These are phyloP conservation scores for Gryganskiella cystojenkinii DNA, from an alignment of 192 early-diverging fungal genomes.

Conservation along the genomic window DNA sequence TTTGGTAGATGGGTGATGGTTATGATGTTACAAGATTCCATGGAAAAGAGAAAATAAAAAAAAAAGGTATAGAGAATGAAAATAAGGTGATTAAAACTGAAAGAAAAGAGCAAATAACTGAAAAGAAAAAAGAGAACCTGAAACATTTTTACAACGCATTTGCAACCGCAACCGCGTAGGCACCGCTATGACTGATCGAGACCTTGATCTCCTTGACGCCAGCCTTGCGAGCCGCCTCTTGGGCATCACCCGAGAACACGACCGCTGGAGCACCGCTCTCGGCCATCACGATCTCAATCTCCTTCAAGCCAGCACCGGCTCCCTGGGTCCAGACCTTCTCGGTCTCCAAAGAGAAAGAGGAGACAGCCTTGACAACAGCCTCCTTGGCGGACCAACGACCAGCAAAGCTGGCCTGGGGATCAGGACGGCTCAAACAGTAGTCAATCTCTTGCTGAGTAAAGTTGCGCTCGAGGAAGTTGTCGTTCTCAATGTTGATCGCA, in stretches of 20 bases:
- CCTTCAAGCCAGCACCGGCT: conserved; percentile 85
- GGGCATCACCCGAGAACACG: conserved; percentile 84
- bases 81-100: too few species aligned
- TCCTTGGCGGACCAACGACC: conserved; percentile 98
- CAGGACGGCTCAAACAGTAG: conserved; percentile 79
- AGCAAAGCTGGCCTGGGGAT: conserved; percentile 86
- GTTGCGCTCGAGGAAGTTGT: conserved; percentile 91
- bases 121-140: conserved; percentile 33
- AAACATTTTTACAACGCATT: conserved; percentile 61
- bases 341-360: conserved; percentile 58
- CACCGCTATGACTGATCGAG: conserved; percentile 92
- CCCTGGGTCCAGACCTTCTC: conserved; percentile 81
- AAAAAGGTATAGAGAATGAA: conserved; percentile 20
- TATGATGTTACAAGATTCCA: conserved; percentile 16
- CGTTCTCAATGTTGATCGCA: conserved; percentile 85
- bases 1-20: neutral
- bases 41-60: conserved; percentile 2
- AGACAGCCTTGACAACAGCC: conserved; percentile 94
- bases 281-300: conserved; percentile 86
- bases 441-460: conserved; percentile 83
- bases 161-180: conserved; percentile 92
- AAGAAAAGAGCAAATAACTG: conserved; percentile 8
- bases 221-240: conserved; percentile 73
- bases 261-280: conserved; percentile 84
- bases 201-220: conserved; percentile 85